Evolutionary conservation across 163 green algal genomes (phyloP).

Genomic region (Scenedesmus sp.): DNA sequence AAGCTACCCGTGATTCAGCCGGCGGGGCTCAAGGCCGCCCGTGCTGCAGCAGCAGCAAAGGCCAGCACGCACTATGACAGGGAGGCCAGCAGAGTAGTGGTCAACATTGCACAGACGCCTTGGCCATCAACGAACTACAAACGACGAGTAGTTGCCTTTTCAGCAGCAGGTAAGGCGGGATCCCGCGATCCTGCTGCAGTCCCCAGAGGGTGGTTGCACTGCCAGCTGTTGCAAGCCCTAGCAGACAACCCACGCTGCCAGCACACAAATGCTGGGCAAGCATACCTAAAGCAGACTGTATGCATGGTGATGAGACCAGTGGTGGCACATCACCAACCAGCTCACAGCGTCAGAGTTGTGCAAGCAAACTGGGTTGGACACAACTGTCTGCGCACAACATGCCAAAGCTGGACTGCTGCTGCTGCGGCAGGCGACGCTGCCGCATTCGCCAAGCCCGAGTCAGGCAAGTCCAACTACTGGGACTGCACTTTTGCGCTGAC

Average conservation of each 20-base stretch:
- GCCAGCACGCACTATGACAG: not conserved
- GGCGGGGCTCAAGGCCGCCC: not conserved
- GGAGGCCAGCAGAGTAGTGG: not conserved
- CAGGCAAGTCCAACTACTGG: conserved; percentile 18
- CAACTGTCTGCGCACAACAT: not conserved
- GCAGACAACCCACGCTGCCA: not conserved
- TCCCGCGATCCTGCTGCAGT: not conserved
- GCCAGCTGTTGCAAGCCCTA: conserved; percentile 5
- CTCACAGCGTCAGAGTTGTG: not conserved
- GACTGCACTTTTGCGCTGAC: conserved; percentile 42
- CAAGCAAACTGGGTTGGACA: not conserved
- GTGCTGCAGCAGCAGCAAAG: not conserved
- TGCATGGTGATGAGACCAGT: too few relatives aligned
- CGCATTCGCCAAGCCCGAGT: not conserved
- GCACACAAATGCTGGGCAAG: not conserved
- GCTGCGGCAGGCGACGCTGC: conserved; percentile 23
- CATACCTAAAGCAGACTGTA: too few relatives aligned
- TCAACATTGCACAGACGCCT: not conserved
- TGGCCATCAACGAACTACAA: not conserved
- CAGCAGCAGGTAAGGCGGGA: not conserved
- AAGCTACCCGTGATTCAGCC: not conserved
- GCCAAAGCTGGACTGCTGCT: not conserved
- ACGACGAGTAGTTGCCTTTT: not conserved
- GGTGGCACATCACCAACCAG: not conserved
- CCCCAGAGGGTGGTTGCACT: not conserved